These are phyloP conservation scores for Candida manassasensis DNA, from an alignment of 805 yeast genomes.

Conservation along the genomic window DNA sequence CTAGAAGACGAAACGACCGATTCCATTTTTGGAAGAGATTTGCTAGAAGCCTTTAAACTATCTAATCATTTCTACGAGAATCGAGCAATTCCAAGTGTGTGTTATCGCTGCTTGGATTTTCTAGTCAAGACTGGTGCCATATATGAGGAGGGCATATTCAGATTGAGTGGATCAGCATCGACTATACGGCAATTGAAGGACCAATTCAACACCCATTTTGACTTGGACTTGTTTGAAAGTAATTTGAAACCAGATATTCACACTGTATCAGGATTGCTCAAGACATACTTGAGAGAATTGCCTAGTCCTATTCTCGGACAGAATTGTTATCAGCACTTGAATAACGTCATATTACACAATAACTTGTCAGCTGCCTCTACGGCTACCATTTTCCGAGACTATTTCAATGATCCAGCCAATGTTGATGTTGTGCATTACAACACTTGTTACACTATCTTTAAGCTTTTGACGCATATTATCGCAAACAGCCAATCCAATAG, in stretches of 20 bases:
- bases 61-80: slow-evolving; percentile 47
- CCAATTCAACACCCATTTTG: slow-evolving; percentile 61
- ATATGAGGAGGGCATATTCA: slow-evolving; percentile 86
- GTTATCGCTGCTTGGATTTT: slow-evolving; percentile 69
- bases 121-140: slow-evolving; percentile 63
- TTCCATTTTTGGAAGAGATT: slow-evolving; percentile 60
- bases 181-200: slow-evolving; percentile 66
- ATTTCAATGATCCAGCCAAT: slow-evolving; percentile 24
- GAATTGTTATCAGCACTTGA: slow-evolving; percentile 31
- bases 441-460: slow-evolving; percentile 60
- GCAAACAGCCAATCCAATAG: slow-evolving; percentile 60
- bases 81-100: slow-evolving; percentile 64
- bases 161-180: slow-evolving; percentile 84
- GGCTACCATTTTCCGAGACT: slow-evolving; percentile 27
- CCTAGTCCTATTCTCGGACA: slow-evolving; percentile 66
- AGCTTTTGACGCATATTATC: slow-evolving; percentile 60
- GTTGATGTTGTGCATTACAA: slow-evolving; percentile 56
- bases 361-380: slow-evolving; percentile 19
- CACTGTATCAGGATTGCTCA: slow-evolving; percentile 81
- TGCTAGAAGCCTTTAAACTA: slow-evolving; percentile 46
- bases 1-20: slow-evolving; percentile 32
- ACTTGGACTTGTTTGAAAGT: slow-evolving; percentile 56
- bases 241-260: slow-evolving; percentile 63
- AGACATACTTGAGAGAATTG: slow-evolving; percentile 73
- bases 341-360: slow-evolving; percentile 17